These are phyloP conservation scores for Hanseniaspora nectarophila DNA, from an alignment of 805 yeast genomes.

Conservation along the genomic window DNA sequence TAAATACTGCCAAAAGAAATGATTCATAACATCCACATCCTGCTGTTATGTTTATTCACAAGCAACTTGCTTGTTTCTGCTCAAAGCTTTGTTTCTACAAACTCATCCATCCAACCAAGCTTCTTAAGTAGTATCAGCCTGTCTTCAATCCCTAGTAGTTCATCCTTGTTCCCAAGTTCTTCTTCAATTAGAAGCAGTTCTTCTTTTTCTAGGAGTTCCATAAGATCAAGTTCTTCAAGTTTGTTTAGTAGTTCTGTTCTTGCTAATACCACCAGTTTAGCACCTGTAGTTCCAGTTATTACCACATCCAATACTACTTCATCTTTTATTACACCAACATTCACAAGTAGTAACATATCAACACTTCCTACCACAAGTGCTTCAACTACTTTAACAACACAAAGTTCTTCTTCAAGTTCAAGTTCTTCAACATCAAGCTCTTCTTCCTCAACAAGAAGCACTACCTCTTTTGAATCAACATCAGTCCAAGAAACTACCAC, in stretches of 20 bases:
- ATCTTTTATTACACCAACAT: constrained; percentile 1
- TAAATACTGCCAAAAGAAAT: no score
- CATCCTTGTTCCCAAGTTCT: constrained; percentile 16
- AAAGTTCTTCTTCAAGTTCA: no score
- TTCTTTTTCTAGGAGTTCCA: no score
- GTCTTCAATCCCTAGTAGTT: neutral
- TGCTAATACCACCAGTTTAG: constrained; percentile 17
- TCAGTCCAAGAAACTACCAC: neutral
- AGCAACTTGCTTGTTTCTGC: constrained; percentile 14
- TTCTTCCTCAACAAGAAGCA: no score
- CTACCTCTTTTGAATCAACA: neutral
- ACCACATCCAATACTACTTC: constrained; percentile 16
- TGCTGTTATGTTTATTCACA: constrained; percentile 13
- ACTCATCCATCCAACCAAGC: constrained; percentile 13
- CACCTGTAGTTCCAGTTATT: constrained; percentile 17
- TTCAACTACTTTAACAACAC: neutral
- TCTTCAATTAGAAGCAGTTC: constrained; percentile 16
- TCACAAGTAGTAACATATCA: constrained; percentile 16
- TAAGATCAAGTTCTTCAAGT: constrained; percentile 17
- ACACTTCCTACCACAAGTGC: constrained; percentile 13
- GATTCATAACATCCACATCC: constrained; percentile 12
- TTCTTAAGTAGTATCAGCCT: constrained; percentile 4
- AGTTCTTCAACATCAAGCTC: neutral
- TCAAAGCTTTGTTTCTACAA: neutral
- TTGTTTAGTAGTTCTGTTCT: constrained; percentile 15